Evolutionary conservation across 1,284 basidiomycete species (phyloP), one percentile per base, ranked within the genome.

Genomic region (Irpex rosettiformis): DNA sequence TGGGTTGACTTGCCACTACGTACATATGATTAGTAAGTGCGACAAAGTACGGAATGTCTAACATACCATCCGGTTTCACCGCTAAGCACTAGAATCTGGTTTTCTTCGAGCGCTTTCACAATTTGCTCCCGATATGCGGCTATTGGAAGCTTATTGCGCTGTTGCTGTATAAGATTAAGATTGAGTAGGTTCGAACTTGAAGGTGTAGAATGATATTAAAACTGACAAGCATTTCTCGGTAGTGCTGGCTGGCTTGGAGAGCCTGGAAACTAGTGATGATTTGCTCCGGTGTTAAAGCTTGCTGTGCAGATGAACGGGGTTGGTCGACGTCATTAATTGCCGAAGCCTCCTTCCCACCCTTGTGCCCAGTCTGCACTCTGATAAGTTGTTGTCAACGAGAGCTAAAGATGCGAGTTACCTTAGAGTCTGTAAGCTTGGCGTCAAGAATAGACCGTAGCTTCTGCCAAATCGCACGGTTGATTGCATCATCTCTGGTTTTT

Each of bases 1-100:
- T 99, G 97, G 0, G 97, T 99, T 1, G 96, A 98, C 76, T 99
- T 99, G 13, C 96, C 97, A 68, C 95, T 94, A 16, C 10, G 10
- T 3, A 37, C 16, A 4, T 37, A 11, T 37, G 54, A 45, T 61
- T 55, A 22, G 51, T 49, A 33, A 56, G 27, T 29, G 24, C 28
- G 54, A 16, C 49, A 55, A 55, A 8, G 45, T 28, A 54, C 29
- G 40, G 25, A 40, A 40, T 42, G n/a, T 4, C 27, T 18, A 10
- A 66, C 75, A 67, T 66, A 92, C 92, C 94, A 99, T 66, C 97
- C 97, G 3, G 97, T 99, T 76, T 99, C 97, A 48, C 97, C 97
- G 67, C 94, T 96, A 0, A 99, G 79, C 0, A 99, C 95, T 42
- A 98, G 79, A 16, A 98, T 84, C 68, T 97, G 96, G 4, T 88